Conservation (phyloP, 495 filamentous ascomycete species). For the Massariosphaeria phaeospora region DNA sequence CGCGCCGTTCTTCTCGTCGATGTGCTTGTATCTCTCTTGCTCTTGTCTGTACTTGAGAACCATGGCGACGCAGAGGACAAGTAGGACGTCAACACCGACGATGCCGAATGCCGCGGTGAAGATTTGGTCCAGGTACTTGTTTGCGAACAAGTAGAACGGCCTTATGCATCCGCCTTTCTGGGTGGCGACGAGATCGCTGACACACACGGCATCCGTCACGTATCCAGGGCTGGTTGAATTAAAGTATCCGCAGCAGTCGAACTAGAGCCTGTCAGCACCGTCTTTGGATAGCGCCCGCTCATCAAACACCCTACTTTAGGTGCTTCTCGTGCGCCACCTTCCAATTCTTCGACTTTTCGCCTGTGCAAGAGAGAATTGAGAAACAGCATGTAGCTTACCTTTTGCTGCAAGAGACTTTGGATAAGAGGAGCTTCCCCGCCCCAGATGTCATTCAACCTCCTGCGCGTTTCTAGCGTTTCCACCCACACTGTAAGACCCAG, state of each 20-base stretch:
- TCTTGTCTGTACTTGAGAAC: conserved; percentile 69
- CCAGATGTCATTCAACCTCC: conserved; percentile 54
- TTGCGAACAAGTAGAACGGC: conserved; percentile 58
- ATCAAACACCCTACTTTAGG: no score
- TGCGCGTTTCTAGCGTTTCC: conserved; percentile 58
- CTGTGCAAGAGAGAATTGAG: no score
- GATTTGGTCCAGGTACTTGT: conserved; percentile 63
- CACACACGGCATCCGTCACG: conserved; percentile 56
- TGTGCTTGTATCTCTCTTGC: conserved; percentile 61
- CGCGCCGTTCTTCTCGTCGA: conserved; percentile 60
- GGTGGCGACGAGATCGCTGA: conserved; percentile 58
- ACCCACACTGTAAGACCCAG: conserved; percentile 67
- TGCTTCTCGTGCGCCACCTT: no score
- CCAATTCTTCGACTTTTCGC: no score
- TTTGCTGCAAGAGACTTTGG: conserved; percentile 61
- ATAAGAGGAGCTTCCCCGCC: conserved; percentile 45
- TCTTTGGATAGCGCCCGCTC: conserved; percentile 10
- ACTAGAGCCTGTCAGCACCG: conserved; percentile 43
- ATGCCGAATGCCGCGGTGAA: conserved; percentile 73
- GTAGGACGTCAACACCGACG: conserved; percentile 60
- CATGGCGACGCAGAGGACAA: conserved; percentile 62
- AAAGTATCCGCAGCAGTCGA: conserved; percentile 69
- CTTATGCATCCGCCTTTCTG: conserved; percentile 59
- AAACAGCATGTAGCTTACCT: no score
- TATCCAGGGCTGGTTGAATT: conserved; percentile 63